Conservation (phyloP, 2,329 filamentous ascomycete species). For the Stachybotrys chlorohalonatus region DNA sequence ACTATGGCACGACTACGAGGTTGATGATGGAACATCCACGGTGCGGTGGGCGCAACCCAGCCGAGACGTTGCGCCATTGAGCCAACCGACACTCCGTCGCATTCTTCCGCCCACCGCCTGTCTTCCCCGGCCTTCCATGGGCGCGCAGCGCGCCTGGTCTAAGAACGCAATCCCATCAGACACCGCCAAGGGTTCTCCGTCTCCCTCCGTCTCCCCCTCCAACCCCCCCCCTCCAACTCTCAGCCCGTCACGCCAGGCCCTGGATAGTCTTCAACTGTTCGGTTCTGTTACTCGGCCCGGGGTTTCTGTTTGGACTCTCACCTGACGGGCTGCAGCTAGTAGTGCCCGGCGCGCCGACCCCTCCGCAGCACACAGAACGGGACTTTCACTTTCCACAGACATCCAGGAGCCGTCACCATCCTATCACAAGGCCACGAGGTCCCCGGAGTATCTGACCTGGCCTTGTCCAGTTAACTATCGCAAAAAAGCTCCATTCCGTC, state of each 20-base stretch:
- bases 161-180: background rate
- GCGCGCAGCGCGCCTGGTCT: background rate
- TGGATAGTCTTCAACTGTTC: background rate
- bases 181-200: background rate
- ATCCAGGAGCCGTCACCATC: background rate
- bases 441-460: background rate
- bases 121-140: background rate
- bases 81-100: background rate
- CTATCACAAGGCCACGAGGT: background rate
- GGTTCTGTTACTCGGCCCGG: background rate
- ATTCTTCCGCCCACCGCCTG: background rate
- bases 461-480: background rate
- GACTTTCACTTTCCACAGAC: too few relatives aligned
- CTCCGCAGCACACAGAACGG: too few relatives aligned
- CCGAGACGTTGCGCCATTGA: background rate
- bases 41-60: background rate
- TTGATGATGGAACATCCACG: background rate
- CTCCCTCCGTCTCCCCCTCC: background rate
- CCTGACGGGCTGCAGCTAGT: background rate
- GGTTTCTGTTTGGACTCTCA: background rate
- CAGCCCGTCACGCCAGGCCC: too few relatives aligned
- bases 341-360: too few relatives aligned
- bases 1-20: too few relatives aligned
- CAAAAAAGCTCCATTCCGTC: background rate
- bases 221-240: too few relatives aligned